Conservation (phyloP, 495 filamentous ascomycete genomes). For the Letharia lupina region DNA sequence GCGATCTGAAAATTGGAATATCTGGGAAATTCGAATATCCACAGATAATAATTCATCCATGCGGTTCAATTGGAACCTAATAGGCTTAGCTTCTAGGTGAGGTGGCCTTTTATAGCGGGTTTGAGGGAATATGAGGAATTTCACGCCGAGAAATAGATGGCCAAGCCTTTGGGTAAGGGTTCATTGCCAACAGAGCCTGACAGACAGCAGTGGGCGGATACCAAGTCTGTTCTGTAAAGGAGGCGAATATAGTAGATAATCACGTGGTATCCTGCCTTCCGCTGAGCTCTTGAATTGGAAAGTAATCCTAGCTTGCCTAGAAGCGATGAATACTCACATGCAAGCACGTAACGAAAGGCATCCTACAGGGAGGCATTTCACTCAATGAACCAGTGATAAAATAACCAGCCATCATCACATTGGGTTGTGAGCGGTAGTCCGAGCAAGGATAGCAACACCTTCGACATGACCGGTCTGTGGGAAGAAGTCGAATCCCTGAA, state of each 20-base stretch:
- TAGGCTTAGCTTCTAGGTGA: neutral
- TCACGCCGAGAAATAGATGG: neutral
- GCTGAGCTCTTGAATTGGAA: neutral
- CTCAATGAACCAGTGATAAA: neutral
- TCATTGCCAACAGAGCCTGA: neutral
- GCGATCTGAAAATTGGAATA: neutral
- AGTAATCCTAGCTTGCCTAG: neutral
- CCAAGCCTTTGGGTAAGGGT: neutral
- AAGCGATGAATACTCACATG: neutral
- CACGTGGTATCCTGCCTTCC: neutral
- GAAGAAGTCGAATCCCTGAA: slow-evolving; percentile 95
- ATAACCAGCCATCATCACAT: neutral
- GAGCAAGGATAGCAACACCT: slow-evolving; percentile 70
- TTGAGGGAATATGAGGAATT: slow-evolving; percentile 1
- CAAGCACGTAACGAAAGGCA: neutral
- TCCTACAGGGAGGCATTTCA: neutral
- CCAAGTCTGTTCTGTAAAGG: neutral
- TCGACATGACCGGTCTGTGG: slow-evolving; percentile 97
- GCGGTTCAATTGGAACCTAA: neutral
- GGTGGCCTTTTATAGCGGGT: neutral
- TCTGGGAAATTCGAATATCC: neutral
- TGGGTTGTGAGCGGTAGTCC: neutral
- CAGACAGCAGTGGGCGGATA: neutral
- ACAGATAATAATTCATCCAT: too few species aligned
- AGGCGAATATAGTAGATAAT: neutral